Evolutionary conservation across 2,329 filamentous ascomycete species (phyloP).

Genomic region (Colletotrichum sojae): DNA sequence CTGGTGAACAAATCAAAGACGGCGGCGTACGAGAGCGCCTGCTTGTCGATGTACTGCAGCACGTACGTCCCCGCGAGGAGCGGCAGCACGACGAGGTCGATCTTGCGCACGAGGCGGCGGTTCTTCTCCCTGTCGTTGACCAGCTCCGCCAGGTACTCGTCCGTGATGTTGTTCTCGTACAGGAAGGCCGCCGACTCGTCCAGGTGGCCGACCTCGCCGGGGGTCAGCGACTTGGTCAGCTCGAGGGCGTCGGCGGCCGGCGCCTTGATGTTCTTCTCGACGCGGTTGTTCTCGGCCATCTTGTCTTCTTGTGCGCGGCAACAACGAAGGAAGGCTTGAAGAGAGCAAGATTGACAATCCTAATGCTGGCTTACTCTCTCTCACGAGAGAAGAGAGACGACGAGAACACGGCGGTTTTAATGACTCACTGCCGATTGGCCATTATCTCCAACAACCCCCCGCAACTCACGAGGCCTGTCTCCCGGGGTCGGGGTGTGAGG

Average conservation of each 20-base stretch:
- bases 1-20: conserved; percentile 68
- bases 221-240: conserved; percentile 36
- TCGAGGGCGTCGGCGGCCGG: conserved; percentile 35
- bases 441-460: conserved; percentile 25
- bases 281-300: conserved; percentile 21
- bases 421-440: conserved; percentile 25
- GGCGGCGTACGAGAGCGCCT: conserved; percentile 66
- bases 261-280: conserved; percentile 26
- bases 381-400: conserved; percentile 1
- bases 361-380: neutral
- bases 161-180: conserved; percentile 60
- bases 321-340: too few species aligned
- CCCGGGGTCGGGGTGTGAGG: conserved; percentile 20
- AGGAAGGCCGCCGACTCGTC: conserved; percentile 65
- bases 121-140: conserved; percentile 56
- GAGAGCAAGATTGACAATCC: neutral
- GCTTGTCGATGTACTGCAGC: conserved; percentile 71
- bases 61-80: conserved; percentile 65
- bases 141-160: conserved; percentile 58
- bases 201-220: conserved; percentile 49
- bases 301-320: neutral
- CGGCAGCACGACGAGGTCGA: conserved; percentile 66
- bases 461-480: conserved; percentile 18
- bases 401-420: conserved; percentile 17
- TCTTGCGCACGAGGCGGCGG: conserved; percentile 55